Evolutionary conservation across 176 grass and related monocot species (phyloP), one percentile per base, ranked within the genome.

Genomic region (Oryza brachyantha): DNA sequence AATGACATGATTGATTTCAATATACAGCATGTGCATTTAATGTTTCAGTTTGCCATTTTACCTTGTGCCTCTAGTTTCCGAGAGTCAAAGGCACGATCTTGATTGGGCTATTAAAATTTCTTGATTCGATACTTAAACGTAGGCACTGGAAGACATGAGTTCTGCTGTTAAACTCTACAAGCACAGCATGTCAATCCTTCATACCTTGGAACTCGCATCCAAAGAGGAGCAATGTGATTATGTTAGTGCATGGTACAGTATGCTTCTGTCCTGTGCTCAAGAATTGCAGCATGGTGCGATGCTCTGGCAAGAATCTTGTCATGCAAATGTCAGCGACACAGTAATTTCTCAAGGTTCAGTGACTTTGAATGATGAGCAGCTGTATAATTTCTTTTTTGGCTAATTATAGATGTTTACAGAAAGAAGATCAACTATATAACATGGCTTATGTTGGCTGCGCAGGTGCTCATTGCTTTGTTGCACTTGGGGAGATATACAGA

Each of bases 401-500:
- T 73, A 27, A 32, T 87, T 19, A 39, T 75, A 82, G 76, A 24
- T 64, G 8, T 36, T 61, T 25, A 10, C 19, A 66, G 13, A 79
- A 74, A 67, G 21, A 64, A 38, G 64, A 39, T 75, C 41, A 68
- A 72, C 27, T 74, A 64, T 74, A 64, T 77, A 61, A 86, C 52
- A 57, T 57, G n/a, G 7, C 52, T 61, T 45, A 4, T 83, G 79
- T 59, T 75, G 42, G 29, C 66, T 81, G 31, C 64, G 52, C 61
- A 90, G 85, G 83, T 77, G 85, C 19, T 68, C 50, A 86, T 67
- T 88, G 78, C 68, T 88, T 93, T 62, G 42, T 93, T 73, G 82
- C 81, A 42, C 69, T 84, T 55, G 86, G 83, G 29, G 88, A 88
- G 75, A 81, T 93, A 61, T 88, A 88, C 29, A 86, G 91, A 83